Evolutionary conservation across 1,284 basidiomycete species (phyloP).

Genomic region (Phlebopus sp.): DNA sequence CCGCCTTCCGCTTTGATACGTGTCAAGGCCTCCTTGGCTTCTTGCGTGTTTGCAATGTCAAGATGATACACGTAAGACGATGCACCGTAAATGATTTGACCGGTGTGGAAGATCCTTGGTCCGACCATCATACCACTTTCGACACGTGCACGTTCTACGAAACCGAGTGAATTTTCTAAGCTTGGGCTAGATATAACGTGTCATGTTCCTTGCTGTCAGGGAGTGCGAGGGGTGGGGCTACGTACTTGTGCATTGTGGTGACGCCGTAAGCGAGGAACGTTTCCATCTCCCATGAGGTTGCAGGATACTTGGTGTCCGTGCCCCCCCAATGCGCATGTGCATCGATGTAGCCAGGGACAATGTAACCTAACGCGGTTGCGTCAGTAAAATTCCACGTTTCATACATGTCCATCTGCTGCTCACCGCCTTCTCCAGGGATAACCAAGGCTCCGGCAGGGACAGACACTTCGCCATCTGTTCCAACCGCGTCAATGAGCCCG

Average conservation of each 20-base stretch:
- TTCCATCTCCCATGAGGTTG: constrained; percentile 70
- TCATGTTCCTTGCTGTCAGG: not conserved
- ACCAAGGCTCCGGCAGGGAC: constrained; percentile 45
- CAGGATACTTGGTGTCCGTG: constrained; percentile 48
- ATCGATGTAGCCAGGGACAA: constrained; percentile 71
- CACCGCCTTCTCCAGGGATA: constrained; percentile 62
- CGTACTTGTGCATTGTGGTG: constrained; percentile 73
- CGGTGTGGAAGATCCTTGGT: constrained; percentile 68
- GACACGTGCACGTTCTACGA: constrained; percentile 60
- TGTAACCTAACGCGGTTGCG: constrained; percentile 43
- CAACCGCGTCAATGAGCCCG: constrained; percentile 55
- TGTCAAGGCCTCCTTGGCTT: constrained; percentile 61
- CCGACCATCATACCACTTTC: constrained; percentile 67
- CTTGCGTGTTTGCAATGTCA: constrained; percentile 56
- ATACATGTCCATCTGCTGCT: no score
- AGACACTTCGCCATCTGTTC: constrained; percentile 35
- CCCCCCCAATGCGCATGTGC: constrained; percentile 73
- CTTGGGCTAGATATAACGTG: constrained; percentile 49
- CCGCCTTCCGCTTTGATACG: constrained; percentile 72
- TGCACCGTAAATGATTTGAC: constrained; percentile 64
- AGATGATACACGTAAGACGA: constrained; percentile 51
- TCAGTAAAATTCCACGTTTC: no score
- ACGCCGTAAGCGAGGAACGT: constrained; percentile 76
- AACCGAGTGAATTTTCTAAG: constrained; percentile 55
- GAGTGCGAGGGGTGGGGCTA: constrained; percentile 3